Conservation (phyloP, 192 early-diverging fungal genomes). For the Geranomyces variabilis region DNA sequence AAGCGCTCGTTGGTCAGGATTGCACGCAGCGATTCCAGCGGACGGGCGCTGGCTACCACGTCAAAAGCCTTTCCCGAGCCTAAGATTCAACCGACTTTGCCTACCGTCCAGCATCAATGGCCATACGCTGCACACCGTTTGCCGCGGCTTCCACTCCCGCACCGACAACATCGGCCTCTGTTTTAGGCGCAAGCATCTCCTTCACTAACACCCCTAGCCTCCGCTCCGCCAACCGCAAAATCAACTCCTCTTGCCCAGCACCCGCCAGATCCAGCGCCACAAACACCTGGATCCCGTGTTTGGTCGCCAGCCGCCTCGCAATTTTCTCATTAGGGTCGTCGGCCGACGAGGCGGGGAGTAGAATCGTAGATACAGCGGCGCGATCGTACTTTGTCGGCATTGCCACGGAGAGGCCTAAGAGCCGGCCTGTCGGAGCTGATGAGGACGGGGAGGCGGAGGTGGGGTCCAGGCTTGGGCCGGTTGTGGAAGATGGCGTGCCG, state of each 20-base stretch:
- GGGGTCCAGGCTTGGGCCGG: neutral
- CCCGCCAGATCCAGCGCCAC: conserved; percentile 14
- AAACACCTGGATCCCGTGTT: conserved; percentile 27
- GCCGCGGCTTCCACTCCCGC: too few species aligned
- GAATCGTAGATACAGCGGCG: conserved; percentile 6
- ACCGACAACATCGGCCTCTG: neutral
- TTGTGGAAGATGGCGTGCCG: neutral
- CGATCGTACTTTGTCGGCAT: conserved; percentile 30
- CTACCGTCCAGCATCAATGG: too few species aligned
- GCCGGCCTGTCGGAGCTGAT: conserved; percentile 8
- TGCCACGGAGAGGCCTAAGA: conserved; percentile 22
- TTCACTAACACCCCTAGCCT: conserved; percentile 5
- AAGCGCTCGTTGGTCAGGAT: too few species aligned
- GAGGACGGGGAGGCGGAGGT: neutral
- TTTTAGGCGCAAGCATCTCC: neutral
- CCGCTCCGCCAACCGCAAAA: conserved; percentile 12
- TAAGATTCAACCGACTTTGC: too few species aligned
- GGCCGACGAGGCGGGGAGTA: neutral
- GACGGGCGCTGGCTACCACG: too few species aligned
- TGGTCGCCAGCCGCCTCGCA: conserved; percentile 32
- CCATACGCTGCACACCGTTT: too few species aligned
- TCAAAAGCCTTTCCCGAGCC: too few species aligned
- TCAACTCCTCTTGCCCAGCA: neutral
- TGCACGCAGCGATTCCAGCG: too few species aligned
- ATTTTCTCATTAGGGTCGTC: conserved; percentile 30